Base-by-base conservation (phyloP, 2,329 filamentous ascomycete genomes). In the Xylogone sp. region DNA sequence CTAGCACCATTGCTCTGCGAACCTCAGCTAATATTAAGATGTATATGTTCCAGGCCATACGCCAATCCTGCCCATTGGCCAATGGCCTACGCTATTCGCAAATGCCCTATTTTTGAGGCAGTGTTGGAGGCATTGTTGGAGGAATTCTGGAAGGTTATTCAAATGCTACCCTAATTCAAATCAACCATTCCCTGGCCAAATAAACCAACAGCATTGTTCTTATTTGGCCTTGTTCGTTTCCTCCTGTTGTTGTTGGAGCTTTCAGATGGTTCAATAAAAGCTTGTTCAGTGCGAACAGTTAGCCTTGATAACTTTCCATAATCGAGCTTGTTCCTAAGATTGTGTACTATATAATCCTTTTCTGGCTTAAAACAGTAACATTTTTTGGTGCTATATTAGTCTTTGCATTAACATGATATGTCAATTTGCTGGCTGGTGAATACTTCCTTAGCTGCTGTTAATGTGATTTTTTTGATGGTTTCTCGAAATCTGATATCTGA, bases 401-500 rank as follows among this genome's bases (percentile, higher is more conserved):
- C 24, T 19, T 46, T 46, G n/a, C 22, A 46, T 16, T 46, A 16
- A 21, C 24, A 46, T n/a, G 45, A 46, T 19, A 46, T 46, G 19
- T 22, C 13, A 27, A 46, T 34, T 16, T 8, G 22, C 7, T 19
- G 24, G n/a, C 45, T 46, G 8, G n/a, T 46, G 31, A 22, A 46
- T 31, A 22, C 45, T 16, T 46, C 45, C 13, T 16, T 39, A 39
- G 34, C 34, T 39, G 34, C 34, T 16, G 34, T 39, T 39, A 48
- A 18, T 16, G 21, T 43, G 18, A 43, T 12, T 24, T 42, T 4
- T 18, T 21, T 43, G 21, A 12, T 48, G 43, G 31, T 39, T 19
- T n/a, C 22, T 42, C 19, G 46, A 42, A 48, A 42, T 21, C n/a
- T 48, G 16, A 48, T 48, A 48, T 48, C 45, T 8, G 44, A 22